Evolutionary conservation across 2,329 filamentous ascomycete species (phyloP).

Genomic region (Didymella keratinophila): DNA sequence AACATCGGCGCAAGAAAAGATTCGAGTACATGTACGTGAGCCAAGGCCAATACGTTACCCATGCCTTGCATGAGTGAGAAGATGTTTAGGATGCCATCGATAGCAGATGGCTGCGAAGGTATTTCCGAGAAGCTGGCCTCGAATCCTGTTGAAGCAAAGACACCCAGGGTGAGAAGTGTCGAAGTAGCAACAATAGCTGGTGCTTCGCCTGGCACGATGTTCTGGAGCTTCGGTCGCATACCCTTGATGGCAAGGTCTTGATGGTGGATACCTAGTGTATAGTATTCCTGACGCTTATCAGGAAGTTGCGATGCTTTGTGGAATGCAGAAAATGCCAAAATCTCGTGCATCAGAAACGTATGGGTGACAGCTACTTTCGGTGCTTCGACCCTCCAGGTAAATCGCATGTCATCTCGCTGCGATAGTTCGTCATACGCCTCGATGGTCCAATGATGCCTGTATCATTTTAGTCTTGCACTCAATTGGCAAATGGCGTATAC

Average conservation of each 20-base stretch:
- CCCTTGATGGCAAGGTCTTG: slow-evolving; percentile 48
- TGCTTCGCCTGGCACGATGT: slow-evolving; percentile 42
- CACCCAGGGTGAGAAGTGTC: slow-evolving; percentile 40
- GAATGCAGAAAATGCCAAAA: slow-evolving; percentile 53
- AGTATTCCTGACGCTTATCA: slow-evolving; percentile 38
- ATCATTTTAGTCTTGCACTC: not conserved
- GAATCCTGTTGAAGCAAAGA: slow-evolving; percentile 43
- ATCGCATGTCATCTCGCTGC: slow-evolving; percentile 34
- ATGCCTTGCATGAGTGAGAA: slow-evolving; percentile 49
- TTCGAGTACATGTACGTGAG: slow-evolving; percentile 27
- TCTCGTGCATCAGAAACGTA: slow-evolving; percentile 52
- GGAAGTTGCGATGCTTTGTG: slow-evolving; percentile 47
- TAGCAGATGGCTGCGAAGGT: slow-evolving; percentile 21
- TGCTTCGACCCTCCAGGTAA: slow-evolving; percentile 46
- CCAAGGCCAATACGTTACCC: slow-evolving; percentile 38
- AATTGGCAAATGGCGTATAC: slow-evolving; percentile 8
- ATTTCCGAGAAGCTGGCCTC: slow-evolving; percentile 27
- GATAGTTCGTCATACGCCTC: slow-evolving; percentile 38
- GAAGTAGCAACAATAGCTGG: slow-evolving; percentile 43
- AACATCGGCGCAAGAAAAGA: slow-evolving; percentile 39
- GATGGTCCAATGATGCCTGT: slow-evolving; percentile 46
- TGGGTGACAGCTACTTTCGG: slow-evolving; percentile 48
- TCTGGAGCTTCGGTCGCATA: slow-evolving; percentile 40
- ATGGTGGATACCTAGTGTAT: slow-evolving; percentile 47
- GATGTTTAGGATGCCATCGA: slow-evolving; percentile 46